Evolutionary conservation across 306 rosid species (phyloP), one percentile per base, ranked within the genome.

Genomic region (Vicia sativa): DNA sequence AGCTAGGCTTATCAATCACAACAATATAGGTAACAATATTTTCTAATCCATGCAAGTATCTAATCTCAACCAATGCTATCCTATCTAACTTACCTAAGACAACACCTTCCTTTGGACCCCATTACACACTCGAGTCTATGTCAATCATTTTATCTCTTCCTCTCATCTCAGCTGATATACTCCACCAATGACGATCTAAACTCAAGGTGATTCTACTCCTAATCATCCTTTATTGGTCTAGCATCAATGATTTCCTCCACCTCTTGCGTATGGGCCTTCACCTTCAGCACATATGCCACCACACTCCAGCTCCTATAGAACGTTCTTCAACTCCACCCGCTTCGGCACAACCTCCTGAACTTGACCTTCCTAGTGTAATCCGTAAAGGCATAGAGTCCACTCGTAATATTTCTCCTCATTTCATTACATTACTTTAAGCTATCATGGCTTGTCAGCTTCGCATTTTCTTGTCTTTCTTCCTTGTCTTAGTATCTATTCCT

Each of bases 1-100:
- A 38, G 62, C 50, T 11, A 52, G 16, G 38, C 65, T 59, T 25
- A 34, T 48, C 26, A 72, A 48, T 37, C 12, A 14, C 43, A 57
- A 57, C 63, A 57, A 57, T 31, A 23, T 56, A 29, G 43, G n/a
- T 57, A 57, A 57, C 25, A 57, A 57, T 5, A 1, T 13, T 57
- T 57, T 34, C 42, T 55, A 29, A 23, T 53, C 9, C 5, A 25
- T 1, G 0, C 14, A 53, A 25, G 59, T 21, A 10, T 53, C 34
- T 4, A 53, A 29, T 55, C 39, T 26, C 18, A 55, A 16, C 39
- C 18, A 3, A 28, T 13, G 19, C 7, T 55, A 28, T 10, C 38
- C 7, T 55, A 9, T 55, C 37, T 13, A 9, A 28, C 38, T 12
- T 55, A 9, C 26, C 37, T 13, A 9, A 28, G 19, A 26, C 62